Conservation (phyloP, 257 asterid genomes). For the Handroanthus guayacan region DNA sequence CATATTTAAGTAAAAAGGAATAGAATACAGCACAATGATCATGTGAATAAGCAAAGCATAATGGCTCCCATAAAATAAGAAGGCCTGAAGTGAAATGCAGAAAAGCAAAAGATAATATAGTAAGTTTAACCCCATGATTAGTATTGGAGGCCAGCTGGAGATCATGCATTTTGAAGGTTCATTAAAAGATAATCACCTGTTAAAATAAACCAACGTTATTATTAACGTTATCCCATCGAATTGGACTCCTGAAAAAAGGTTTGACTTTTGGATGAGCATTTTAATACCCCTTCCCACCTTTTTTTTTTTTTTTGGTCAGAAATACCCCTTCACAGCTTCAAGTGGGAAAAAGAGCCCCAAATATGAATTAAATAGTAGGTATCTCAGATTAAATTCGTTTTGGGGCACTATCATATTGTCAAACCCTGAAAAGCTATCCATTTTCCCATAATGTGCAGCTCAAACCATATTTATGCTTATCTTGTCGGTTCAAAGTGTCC, state of each 20-base stretch:
- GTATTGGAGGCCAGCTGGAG: conserved; percentile 45
- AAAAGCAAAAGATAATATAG: not conserved
- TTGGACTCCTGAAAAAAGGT: conserved; percentile 36
- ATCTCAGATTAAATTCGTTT: conserved; percentile 27
- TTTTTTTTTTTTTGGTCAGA: too few relatives aligned
- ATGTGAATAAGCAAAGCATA: not conserved
- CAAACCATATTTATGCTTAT: conserved; percentile 35
- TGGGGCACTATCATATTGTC: conserved; percentile 42
- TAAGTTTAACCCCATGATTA: conserved; percentile 2
- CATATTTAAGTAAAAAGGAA: not conserved
- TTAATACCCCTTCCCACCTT: conserved; percentile 34
- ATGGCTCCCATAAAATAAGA: not conserved
- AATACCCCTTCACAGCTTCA: conserved; percentile 33
- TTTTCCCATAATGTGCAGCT: conserved; percentile 27
- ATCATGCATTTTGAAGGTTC: conserved; percentile 12
- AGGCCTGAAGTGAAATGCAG: not conserved
- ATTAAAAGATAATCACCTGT: not conserved
- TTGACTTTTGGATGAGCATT: conserved; percentile 51
- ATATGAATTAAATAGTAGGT: conserved; percentile 27
- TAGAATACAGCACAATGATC: not conserved
- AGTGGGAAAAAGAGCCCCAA: conserved; percentile 43
- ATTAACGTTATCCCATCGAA: conserved; percentile 33
- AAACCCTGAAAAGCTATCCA: conserved; percentile 34
- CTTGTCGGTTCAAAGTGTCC: conserved; percentile 33
- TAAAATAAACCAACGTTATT: conserved; percentile 22